Evolutionary conservation across 495 filamentous ascomycete species (phyloP).

Genomic region (Bacidia rubella): DNA sequence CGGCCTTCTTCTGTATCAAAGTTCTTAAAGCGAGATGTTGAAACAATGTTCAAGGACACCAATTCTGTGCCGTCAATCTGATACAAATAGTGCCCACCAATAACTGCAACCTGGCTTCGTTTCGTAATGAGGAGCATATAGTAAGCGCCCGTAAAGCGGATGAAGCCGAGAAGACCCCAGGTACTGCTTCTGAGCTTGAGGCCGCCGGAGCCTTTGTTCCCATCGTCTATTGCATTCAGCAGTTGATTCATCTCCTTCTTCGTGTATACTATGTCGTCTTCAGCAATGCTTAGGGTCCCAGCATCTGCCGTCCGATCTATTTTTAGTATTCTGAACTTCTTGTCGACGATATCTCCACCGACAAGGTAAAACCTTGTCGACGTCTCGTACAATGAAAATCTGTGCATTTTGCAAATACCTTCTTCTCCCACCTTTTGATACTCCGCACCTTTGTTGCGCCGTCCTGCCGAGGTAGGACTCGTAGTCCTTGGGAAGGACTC

Average conservation of each 20-base stretch:
- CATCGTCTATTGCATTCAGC: slow-evolving; percentile 87
- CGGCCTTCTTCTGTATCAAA: slow-evolving; percentile 85
- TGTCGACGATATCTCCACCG: slow-evolving; percentile 78
- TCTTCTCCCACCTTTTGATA: slow-evolving; percentile 53
- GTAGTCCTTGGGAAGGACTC: slow-evolving; percentile 48
- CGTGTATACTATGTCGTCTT: slow-evolving; percentile 89
- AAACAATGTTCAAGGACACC: slow-evolving; percentile 60
- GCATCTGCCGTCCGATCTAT: slow-evolving; percentile 81
- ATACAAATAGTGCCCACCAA: slow-evolving; percentile 91
- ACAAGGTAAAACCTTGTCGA: slow-evolving; percentile 86
- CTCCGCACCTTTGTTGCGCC: slow-evolving; percentile 34
- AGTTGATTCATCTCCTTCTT: slow-evolving; percentile 88
- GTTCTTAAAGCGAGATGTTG: slow-evolving; percentile 48
- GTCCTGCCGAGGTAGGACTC: slow-evolving; percentile 38
- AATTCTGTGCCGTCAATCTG: slow-evolving; percentile 93
- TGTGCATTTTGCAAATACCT: slow-evolving; percentile 77
- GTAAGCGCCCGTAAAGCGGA: slow-evolving; percentile 88
- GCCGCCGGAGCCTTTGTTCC: slow-evolving; percentile 83
- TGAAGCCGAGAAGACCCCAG: slow-evolving; percentile 90
- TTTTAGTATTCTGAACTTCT: slow-evolving; percentile 79
- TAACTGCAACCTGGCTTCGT: slow-evolving; percentile 85
- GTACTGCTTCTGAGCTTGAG: slow-evolving; percentile 79
- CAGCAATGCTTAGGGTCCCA: slow-evolving; percentile 67
- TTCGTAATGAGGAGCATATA: slow-evolving; percentile 98
- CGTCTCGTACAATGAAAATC: slow-evolving; percentile 91